These are phyloP conservation scores for Mortierella claussenii DNA, from an alignment of 192 early-diverging fungal species.

Conservation along the genomic window DNA sequence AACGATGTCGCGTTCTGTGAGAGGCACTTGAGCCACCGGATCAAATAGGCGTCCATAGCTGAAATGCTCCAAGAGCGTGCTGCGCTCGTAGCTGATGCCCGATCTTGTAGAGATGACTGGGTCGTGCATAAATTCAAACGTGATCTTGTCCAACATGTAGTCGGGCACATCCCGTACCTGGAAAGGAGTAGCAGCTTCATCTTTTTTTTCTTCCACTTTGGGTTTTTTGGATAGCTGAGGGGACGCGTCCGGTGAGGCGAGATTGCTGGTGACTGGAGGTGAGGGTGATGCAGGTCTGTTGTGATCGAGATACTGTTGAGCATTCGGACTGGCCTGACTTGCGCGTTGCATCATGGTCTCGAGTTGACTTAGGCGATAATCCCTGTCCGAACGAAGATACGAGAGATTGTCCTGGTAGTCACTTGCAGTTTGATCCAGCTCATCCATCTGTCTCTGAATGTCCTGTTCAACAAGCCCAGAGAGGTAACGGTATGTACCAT, in stretches of 20 bases:
- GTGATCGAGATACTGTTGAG: slow-evolving; percentile 56
- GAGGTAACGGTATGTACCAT: slow-evolving; percentile 73
- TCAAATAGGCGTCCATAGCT: slow-evolving; percentile 85
- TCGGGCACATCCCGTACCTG: slow-evolving; percentile 64
- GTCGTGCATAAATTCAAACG: slow-evolving; percentile 88
- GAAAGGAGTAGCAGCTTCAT: background rate
- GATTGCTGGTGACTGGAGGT: background rate
- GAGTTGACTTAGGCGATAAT: slow-evolving; percentile 29
- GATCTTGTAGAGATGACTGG: slow-evolving; percentile 67
- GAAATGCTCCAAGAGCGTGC: slow-evolving; percentile 79
- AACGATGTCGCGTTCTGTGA: slow-evolving; percentile 73
- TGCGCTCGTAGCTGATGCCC: slow-evolving; percentile 81
- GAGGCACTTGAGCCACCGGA: slow-evolving; percentile 74
- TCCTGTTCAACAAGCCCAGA: slow-evolving; percentile 70
- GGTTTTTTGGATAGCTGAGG: background rate
- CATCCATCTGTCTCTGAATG: slow-evolving; percentile 51
- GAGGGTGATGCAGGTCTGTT: no score
- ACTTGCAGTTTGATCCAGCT: slow-evolving; percentile 10
- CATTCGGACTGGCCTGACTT: slow-evolving; percentile 48
- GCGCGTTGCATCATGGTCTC: slow-evolving; percentile 53
- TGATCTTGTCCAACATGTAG: slow-evolving; percentile 74
- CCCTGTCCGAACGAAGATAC: slow-evolving; percentile 22
- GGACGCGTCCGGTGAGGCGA: slow-evolving; percentile 17
- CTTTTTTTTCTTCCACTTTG: background rate
- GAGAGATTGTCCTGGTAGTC: slow-evolving; percentile 26